A percentile compares a stretch with the other conserved stretches of the same genome.
phyloP scores from a whole-genome alignment of 306 rosid species.

The Spatholobus suberectus region DNA sequence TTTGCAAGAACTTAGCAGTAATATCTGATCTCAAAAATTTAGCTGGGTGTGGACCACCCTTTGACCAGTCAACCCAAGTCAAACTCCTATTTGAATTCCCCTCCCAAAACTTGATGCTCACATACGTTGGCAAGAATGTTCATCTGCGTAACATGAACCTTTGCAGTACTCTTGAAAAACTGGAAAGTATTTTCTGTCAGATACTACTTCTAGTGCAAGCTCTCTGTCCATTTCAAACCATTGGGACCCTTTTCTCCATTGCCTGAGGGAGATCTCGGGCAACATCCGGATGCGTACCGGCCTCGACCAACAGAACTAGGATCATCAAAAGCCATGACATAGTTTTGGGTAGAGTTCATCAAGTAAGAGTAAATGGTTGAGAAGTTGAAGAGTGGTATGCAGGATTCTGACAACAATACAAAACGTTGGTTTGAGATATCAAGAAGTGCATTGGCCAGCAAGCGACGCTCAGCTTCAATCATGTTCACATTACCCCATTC shows the following conservation, averaged over 20 bases:
- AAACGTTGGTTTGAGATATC: conserved; percentile 83
- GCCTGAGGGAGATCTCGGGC: conserved; percentile 53
- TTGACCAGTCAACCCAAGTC: conserved; percentile 93
- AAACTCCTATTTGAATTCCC: conserved; percentile 72
- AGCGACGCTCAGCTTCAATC: conserved; percentile 86
- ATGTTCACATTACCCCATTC: conserved; percentile 83
- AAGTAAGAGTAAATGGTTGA: conserved; percentile 68
- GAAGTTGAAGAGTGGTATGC: conserved; percentile 90
- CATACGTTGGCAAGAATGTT: conserved; percentile 79
- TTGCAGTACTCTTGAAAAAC: conserved; percentile 56
- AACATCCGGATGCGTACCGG: conserved; percentile 62
- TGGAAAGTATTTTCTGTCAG: conserved; percentile 65
- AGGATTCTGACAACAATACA: conserved; percentile 76
- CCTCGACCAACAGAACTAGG: conserved; percentile 71
- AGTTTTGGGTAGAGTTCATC: conserved; percentile 57
- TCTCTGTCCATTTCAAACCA: conserved; percentile 86
- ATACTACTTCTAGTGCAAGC: conserved; percentile 64
- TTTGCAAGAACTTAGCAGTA: conserved; percentile 54
- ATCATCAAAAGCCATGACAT: conserved; percentile 67
- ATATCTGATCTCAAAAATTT: conserved; percentile 56
- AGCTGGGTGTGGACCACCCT: conserved; percentile 78
- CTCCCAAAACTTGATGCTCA: conserved; percentile 57
- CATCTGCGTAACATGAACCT: conserved; percentile 73
- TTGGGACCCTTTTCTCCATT: conserved; percentile 90
- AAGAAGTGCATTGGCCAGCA: conserved; percentile 80